Percentiles rank a stretch among this genome's conserved stretches.
Evolutionary conservation across 306 rosid species (phyloP).

Genomic region (Amphicarpaea edgeworthii): DNA sequence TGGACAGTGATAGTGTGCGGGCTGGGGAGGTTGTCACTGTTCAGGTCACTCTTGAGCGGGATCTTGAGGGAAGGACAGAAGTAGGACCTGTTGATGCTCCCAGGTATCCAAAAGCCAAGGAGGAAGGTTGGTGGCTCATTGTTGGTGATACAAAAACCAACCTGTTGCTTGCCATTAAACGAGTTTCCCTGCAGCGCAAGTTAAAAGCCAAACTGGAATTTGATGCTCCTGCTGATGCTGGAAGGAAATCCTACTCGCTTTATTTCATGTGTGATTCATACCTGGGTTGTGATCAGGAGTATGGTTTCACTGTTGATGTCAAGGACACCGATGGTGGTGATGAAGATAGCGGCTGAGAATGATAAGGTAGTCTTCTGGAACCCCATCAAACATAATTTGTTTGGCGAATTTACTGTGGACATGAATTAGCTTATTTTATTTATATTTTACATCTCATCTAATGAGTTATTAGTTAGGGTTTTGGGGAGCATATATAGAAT

Average conservation of each 20-base stretch:
- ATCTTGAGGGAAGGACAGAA: constrained; percentile 77
- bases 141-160: constrained; percentile 81
- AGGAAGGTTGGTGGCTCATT: constrained; percentile 98
- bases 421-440: constrained; percentile 3
- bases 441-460: neutral
- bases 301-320: constrained; percentile 67
- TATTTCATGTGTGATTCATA: constrained; percentile 97
- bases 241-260: constrained; percentile 74
- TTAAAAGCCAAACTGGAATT: constrained; percentile 79
- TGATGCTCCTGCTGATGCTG: constrained; percentile 75
- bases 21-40: constrained; percentile 74
- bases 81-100: constrained; percentile 75
- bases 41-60: constrained; percentile 79
- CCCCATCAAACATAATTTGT: neutral
- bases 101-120: constrained; percentile 86
- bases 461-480: neutral
- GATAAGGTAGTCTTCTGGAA: constrained; percentile 39
- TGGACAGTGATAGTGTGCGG: constrained; percentile 61
- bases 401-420: neutral
- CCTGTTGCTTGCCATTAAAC: constrained; percentile 80
- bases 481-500: constrained; percentile 6
- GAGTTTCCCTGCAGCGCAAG: constrained; percentile 77
- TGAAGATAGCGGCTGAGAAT: constrained; percentile 56
- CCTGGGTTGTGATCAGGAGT: constrained; percentile 96
- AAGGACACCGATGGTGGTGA: constrained; percentile 60